A percentile compares a stretch with the other conserved stretches of the same genome.
Conservation (phyloP, 305 asterid species). For the Stenogyne calaminthoides region DNA sequence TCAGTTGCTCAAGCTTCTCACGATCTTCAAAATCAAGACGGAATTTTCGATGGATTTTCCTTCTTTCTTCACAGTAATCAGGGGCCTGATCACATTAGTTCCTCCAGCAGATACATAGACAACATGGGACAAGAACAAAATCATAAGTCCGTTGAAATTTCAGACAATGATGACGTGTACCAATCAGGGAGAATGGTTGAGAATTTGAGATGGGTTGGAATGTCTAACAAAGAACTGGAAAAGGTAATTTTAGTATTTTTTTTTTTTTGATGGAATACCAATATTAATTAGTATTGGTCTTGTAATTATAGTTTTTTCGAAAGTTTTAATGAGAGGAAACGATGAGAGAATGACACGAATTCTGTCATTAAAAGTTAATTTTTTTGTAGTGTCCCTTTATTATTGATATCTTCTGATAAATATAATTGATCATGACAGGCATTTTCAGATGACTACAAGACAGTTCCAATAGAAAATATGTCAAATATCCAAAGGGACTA, state of each 20-base stretch:
- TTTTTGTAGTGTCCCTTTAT: too few species aligned
- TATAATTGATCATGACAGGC: slow-evolving; percentile 43
- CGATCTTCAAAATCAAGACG: slow-evolving; percentile 59
- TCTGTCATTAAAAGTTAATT: too few species aligned
- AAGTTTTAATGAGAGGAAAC: too few species aligned
- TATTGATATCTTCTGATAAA: too few species aligned
- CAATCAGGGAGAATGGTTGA: slow-evolving; percentile 46
- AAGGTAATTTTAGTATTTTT: slow-evolving; percentile 42
- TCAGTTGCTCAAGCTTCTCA: slow-evolving; percentile 90
- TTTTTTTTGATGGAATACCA: too few species aligned
- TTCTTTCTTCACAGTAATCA: slow-evolving; percentile 49
- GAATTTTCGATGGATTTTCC: slow-evolving; percentile 62
- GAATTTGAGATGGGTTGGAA: slow-evolving; percentile 65
- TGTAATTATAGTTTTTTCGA: too few species aligned
- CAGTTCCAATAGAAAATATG: slow-evolving; percentile 62
- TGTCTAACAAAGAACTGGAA: slow-evolving; percentile 67
- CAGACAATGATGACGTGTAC: slow-evolving; percentile 41
- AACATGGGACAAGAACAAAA: slow-evolving; percentile 42
- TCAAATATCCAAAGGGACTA: slow-evolving; percentile 48
- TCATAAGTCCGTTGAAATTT: slow-evolving; percentile 49
- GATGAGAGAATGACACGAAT: too few species aligned
- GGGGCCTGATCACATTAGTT: slow-evolving; percentile 27
- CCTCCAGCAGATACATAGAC: slow-evolving; percentile 37
- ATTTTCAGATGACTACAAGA: slow-evolving; percentile 61
- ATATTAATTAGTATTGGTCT: not conserved